phyloP scores from a whole-genome alignment of 1,284 basidiomycete species.

The Moesziomyces sp. region DNA sequence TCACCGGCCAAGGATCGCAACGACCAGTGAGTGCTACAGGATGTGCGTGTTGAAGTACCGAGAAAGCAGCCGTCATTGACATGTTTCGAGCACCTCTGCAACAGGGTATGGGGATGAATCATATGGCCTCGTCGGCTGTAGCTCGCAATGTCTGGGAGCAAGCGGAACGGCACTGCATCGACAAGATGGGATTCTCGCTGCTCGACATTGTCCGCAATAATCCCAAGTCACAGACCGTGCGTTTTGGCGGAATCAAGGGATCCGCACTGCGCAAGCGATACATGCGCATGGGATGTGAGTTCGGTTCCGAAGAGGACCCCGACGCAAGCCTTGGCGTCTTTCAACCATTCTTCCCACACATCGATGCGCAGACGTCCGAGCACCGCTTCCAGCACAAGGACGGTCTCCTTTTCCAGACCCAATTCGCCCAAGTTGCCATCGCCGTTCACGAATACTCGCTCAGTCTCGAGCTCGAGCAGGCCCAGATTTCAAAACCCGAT shows the following conservation, averaged over 20 bases:
- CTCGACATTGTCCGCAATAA: conserved; percentile 78
- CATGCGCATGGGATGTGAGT: conserved; percentile 81
- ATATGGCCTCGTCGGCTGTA: not conserved
- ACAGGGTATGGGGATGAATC: conserved; percentile 95
- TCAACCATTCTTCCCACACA: conserved; percentile 62
- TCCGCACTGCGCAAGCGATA: conserved; percentile 96
- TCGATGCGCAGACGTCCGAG: conserved; percentile 51
- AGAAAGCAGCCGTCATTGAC: too few relatives aligned
- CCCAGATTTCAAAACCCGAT: conserved; percentile 89
- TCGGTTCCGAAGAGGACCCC: conserved; percentile 76
- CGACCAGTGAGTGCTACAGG: too few relatives aligned
- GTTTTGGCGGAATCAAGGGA: conserved; percentile 98
- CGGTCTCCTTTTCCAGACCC: conserved; percentile 94
- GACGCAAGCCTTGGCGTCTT: conserved; percentile 84
- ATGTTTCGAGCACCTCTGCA: too few relatives aligned
- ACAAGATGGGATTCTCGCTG: conserved; percentile 95
- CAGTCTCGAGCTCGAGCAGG: conserved; percentile 96
- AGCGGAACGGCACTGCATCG: conserved; percentile 89
- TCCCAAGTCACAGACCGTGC: conserved; percentile 78
- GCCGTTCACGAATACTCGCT: conserved; percentile 97
- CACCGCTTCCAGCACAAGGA: conserved; percentile 97
- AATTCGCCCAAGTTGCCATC: conserved; percentile 93
- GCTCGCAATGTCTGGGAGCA: conserved; percentile 97
- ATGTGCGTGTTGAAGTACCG: too few relatives aligned
- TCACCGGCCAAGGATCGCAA: conserved; percentile 98